Evolutionary conservation across 2,329 filamentous ascomycete genomes (phyloP).

Genomic region (Metarhizium album): DNA sequence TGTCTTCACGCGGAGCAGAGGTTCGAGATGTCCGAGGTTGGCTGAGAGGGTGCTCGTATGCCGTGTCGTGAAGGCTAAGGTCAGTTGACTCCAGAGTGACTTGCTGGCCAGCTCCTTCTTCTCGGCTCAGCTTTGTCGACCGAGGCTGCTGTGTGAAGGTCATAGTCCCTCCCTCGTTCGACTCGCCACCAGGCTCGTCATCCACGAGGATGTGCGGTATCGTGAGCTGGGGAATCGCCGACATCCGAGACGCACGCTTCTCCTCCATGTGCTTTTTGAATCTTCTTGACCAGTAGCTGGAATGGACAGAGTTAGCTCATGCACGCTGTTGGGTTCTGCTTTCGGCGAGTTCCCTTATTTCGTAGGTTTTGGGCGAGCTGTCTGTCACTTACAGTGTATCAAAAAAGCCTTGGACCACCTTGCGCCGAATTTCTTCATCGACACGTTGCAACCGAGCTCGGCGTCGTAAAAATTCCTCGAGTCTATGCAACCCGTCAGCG

Average conservation of each 20-base stretch:
- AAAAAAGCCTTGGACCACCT: slow-evolving; percentile 89
- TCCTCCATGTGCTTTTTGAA: slow-evolving; percentile 67
- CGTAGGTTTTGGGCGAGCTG: neutral
- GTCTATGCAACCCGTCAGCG: slow-evolving; percentile 31
- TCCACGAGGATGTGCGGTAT: slow-evolving; percentile 89
- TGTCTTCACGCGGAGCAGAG: slow-evolving; percentile 28
- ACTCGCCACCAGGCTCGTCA: slow-evolving; percentile 49
- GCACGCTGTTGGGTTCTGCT: neutral
- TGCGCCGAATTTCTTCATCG: slow-evolving; percentile 84
- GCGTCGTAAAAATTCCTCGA: slow-evolving; percentile 90
- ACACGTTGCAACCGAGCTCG: slow-evolving; percentile 85
- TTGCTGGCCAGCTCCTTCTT: slow-evolving; percentile 6
- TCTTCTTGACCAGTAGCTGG: slow-evolving; percentile 66
- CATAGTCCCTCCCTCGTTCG: neutral
- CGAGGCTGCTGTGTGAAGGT: slow-evolving; percentile 2
- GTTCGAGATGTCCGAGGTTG: slow-evolving; percentile 37
- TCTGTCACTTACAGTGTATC: slow-evolving; percentile 61
- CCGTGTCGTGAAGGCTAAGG: slow-evolving; percentile 23
- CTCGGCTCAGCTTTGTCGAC: slow-evolving; percentile 9
- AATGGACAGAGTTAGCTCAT: neutral
- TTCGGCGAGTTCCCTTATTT: neutral
- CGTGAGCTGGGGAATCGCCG: slow-evolving; percentile 63
- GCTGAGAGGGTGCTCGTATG: slow-evolving; percentile 39
- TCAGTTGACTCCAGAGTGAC: slow-evolving; percentile 25
- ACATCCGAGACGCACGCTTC: slow-evolving; percentile 68